A percentile compares a stretch with the other conserved stretches of the same genome.
These are phyloP conservation scores for Diaporthe sp. DNA, from an alignment of 2,329 filamentous ascomycete genomes.

Conservation along the genomic window DNA sequence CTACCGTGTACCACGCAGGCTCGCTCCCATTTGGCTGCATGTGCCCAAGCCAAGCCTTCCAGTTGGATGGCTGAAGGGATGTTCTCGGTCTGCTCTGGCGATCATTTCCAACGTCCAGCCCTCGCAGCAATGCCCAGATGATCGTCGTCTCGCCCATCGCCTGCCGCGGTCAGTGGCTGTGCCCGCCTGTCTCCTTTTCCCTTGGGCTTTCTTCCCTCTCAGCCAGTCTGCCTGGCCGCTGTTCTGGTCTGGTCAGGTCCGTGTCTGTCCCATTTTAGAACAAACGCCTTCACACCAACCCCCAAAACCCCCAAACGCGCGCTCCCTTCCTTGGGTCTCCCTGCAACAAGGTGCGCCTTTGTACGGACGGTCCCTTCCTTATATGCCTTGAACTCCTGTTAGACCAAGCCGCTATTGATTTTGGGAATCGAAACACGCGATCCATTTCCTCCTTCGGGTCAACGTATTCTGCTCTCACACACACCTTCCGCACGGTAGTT, in stretches of 20 bases:
- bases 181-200: constrained; percentile 9
- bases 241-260: not conserved
- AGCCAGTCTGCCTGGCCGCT: constrained; percentile 5
- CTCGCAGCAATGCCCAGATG: constrained; percentile 28
- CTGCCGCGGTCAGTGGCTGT: constrained; percentile 27
- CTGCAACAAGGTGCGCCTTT: not conserved
- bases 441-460: not conserved
- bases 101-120: constrained; percentile 15
- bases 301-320: constrained; percentile 13
- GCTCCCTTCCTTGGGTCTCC: constrained; percentile 9
- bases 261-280: constrained; percentile 7
- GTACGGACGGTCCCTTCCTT: not conserved
- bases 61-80: constrained; percentile 10
- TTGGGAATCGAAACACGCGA: constrained; percentile 19
- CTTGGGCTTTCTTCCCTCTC: not conserved
- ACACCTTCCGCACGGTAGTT: not conserved
- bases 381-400: not conserved
- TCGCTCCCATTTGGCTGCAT: not conserved
- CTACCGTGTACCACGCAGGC: not conserved
- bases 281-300: not conserved
- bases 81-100: not conserved
- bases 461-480: not conserved
- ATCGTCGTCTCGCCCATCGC: constrained; percentile 19
- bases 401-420: constrained; percentile 29
- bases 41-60: not conserved